Evolutionary conservation across 768 basidiomycete species (phyloP).

Genomic region (Tulasnella sp.): DNA sequence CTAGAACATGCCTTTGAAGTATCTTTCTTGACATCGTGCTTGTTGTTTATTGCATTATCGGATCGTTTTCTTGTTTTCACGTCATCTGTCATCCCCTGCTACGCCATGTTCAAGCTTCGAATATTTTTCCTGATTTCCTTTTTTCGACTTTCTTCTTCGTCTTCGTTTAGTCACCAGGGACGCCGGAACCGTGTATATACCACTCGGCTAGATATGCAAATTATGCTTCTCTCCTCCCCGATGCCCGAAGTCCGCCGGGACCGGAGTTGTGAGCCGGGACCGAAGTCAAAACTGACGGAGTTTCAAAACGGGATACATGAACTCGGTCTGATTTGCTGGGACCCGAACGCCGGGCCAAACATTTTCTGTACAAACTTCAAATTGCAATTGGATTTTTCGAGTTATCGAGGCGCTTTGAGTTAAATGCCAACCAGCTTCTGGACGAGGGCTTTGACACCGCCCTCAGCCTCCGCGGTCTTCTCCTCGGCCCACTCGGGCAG

Average conservation of each 20-base stretch:
- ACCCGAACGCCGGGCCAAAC: too few species aligned
- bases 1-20: neutral
- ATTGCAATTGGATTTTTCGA: too few species aligned
- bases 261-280: neutral
- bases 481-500: neutral
- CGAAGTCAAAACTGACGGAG: neutral
- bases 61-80: neutral
- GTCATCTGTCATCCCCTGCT: neutral
- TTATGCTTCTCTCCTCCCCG: neutral
- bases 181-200: neutral
- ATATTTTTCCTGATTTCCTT: neutral
- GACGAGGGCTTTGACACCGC: neutral
- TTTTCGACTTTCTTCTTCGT: neutral
- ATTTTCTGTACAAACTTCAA: too few species aligned
- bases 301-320: neutral
- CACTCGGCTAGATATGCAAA: neutral
- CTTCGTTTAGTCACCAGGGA: neutral
- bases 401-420: too few species aligned
- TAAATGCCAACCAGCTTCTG: neutral
- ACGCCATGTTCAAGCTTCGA: neutral
- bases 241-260: neutral
- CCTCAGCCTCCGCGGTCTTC: neutral
- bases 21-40: neutral
- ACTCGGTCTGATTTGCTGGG: neutral
- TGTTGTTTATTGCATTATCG: conserved; percentile 3